Evolutionary conservation across 768 basidiomycete species (phyloP).

Genomic region (Mycena venus): DNA sequence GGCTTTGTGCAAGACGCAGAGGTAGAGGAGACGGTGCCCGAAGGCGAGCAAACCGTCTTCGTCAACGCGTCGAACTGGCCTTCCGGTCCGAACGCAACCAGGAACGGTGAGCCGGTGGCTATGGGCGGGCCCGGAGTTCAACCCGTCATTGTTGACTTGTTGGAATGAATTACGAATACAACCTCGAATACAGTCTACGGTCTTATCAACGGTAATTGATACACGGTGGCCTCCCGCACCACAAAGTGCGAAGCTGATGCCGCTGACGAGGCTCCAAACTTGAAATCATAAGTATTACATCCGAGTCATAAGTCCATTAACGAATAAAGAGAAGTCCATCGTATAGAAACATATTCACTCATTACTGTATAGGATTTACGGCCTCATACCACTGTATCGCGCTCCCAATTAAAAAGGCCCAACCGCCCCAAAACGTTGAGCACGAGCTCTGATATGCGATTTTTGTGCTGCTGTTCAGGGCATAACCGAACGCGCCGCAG

Average conservation of each 20-base stretch:
- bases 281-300: not conserved
- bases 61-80: constrained; percentile 61
- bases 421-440: constrained; percentile 70
- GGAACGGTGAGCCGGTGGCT: constrained; percentile 36
- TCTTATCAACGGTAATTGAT: not conserved
- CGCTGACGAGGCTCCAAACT: not conserved
- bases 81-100: constrained; percentile 40
- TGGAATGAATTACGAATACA: constrained; percentile 2
- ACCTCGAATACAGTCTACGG: not conserved
- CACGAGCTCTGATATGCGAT: constrained; percentile 66
- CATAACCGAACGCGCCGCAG: constrained; percentile 70
- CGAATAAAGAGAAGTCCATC: not conserved
- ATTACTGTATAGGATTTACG: constrained; percentile 45
- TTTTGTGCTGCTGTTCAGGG: constrained; percentile 41
- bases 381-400: constrained; percentile 67
- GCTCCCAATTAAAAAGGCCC: constrained; percentile 75
- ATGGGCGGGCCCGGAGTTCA: constrained; percentile 59
- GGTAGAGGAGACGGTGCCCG: not conserved
- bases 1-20: not conserved
- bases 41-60: constrained; percentile 53
- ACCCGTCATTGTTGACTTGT: constrained; percentile 59
- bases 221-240: not conserved
- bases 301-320: too few relatives aligned
- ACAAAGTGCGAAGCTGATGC: not conserved
- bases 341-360: not conserved